Base-by-base conservation (phyloP, 2,329 filamentous ascomycete genomes). In the Verticillium nonalfalfae region DNA sequence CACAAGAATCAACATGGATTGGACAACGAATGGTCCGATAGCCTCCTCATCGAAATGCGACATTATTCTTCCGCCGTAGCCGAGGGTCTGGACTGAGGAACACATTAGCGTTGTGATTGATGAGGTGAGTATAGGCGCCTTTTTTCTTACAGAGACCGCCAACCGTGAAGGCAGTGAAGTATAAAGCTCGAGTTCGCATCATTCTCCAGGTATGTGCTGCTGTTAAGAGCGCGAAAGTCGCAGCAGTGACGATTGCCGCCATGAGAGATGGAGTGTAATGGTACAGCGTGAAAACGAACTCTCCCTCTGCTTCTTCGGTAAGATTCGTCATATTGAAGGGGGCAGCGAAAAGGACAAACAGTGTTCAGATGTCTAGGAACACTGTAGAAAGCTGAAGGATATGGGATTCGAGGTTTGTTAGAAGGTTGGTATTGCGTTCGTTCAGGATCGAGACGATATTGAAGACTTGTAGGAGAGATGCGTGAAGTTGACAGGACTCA, bases 81-180 rank as follows among this genome's bases (percentile, higher is more conserved):
- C 68, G 35, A 68, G 58, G 1, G 59, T 45, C 54, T 68, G 62
- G 45, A 68, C 67, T 68, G 38, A 36, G 35, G 10, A 9, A 57
- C 5, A 45, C 9, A n/a, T 50, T 18, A 50, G 40, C 40, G 40
- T 15, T 15, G 40, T n/a, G 13, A 50, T 36, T 36, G 34, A 21
- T 14, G 40, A 18, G 40, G 31, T 26, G 89, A 88, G 66, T 85
- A 86, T n/a, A 3, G 76, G 15, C 15, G 1, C 35, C 2, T 3
- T 31, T n/a, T 0, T 10, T 63, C 65, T 60, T 62, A 65, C 65
- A 65, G n/a, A 62, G 13, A 1, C 65, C 65, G 18, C 65, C 65
- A 13, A 64, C 7, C 7, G 60, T 62, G 4, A 66, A 66, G 2
- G 62, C 61, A 1, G 60, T 63, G 34, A 66, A 66, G 10, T 65